These are phyloP conservation scores for Gentiana straminea DNA, from an alignment of 257 asterid species.

Conservation along the genomic window DNA sequence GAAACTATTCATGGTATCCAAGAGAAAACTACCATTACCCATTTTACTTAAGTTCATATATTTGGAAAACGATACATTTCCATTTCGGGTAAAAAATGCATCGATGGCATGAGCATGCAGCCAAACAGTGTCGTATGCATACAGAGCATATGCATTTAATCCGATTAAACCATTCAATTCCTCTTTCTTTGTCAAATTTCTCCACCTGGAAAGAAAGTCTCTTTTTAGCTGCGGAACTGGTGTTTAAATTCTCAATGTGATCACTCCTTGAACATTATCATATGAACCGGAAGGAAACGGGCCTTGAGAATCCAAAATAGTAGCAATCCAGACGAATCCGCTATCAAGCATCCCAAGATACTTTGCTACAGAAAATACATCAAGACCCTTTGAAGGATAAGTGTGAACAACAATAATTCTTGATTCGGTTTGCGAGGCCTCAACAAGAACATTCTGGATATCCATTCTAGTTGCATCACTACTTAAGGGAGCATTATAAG, in stretches of 20 bases:
- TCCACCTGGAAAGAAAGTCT: slow-evolving; percentile 36
- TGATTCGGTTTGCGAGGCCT: slow-evolving; percentile 34
- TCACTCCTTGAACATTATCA: slow-evolving; percentile 34
- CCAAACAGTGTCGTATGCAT: slow-evolving; percentile 67
- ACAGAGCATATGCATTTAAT: slow-evolving; percentile 3
- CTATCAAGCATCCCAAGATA: slow-evolving; percentile 37
- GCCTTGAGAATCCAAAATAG: not conserved
- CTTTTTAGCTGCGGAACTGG: slow-evolving; percentile 27
- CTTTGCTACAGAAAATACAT: slow-evolving; percentile 27
- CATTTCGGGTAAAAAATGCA: slow-evolving; percentile 26
- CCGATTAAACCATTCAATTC: slow-evolving; percentile 23
- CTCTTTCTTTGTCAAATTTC: slow-evolving; percentile 13
- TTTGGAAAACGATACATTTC: slow-evolving; percentile 34
- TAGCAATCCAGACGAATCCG: slow-evolving; percentile 58
- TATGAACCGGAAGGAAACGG: slow-evolving; percentile 1
- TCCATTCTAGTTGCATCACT: no score
- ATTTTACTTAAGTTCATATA: no score
- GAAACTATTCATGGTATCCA: no score
- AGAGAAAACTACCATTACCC: no score
- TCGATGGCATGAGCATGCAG: slow-evolving; percentile 48
- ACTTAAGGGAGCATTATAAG: no score
- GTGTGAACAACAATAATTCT: slow-evolving; percentile 43
- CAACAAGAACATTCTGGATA: slow-evolving; percentile 4
- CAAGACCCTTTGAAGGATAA: slow-evolving; percentile 27
- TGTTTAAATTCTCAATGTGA: slow-evolving; percentile 30